Evolutionary conservation across 108 stramenopile genomes (phyloP), one percentile per base, ranked within the genome.

Genomic region (Skeletonema grethae): DNA sequence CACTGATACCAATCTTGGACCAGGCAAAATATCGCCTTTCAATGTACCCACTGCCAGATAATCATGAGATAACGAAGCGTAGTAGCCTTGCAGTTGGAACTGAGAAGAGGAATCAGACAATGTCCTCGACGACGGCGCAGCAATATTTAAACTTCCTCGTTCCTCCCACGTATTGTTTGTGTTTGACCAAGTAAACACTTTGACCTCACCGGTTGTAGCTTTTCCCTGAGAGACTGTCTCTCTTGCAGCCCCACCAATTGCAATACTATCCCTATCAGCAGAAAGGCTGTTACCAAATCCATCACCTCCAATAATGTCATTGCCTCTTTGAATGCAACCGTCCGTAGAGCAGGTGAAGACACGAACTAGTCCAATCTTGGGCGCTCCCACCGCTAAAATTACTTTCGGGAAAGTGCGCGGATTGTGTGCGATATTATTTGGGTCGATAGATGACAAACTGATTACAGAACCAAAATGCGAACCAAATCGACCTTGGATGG

Each of bases 321-420:
- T 30, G 5, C 68, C 61, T 25, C 12, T 29, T 43, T 69, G 68
- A n/a, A 43, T 38, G 29, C 68, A 69, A 12, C 68, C 68, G 12
- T 34, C 25, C 22, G 41, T 69, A 13, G 38, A 10, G 61, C 60
- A 69, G 57, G 13, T 30, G 32, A 61, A 69, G 15, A 69, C 68
- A 39, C 68, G 10, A 15, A 69, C 68, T 25, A 69, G 60, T 25
- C 68, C 61, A 5, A 60, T 5, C n/a, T n/a, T 48, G 20, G 41
- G 64, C 11, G 64, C 41, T n/a, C 64, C 64, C 3, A 65, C 25
- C 15, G 30, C 41, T 9, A 65, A 29, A 30, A 28, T 65, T 16
- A 65, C 20, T 12, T 15, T 43, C 24, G 63, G 41, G 7, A 4
- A 39, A 25, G 63, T 41, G 24, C 13, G 28, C 5, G 63, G 46